Evolutionary conservation across 2,329 filamentous ascomycete species (phyloP).

Genomic region (Tolypocladium cylindrosporum): DNA sequence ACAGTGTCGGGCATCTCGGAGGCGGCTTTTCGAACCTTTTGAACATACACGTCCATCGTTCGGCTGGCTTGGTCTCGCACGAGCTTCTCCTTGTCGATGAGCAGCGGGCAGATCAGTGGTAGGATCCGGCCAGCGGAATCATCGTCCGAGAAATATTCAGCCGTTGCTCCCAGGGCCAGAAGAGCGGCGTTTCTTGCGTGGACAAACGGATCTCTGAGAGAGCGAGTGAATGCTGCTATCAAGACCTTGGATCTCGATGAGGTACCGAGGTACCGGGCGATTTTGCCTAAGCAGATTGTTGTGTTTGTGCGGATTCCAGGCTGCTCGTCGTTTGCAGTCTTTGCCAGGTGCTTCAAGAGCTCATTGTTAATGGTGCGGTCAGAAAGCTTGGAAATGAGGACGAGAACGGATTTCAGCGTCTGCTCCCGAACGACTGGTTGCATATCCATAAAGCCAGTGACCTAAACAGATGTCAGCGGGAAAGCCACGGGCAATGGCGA

Average conservation of each 20-base stretch:
- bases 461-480: constrained; percentile 33
- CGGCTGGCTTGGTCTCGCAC: constrained; percentile 88
- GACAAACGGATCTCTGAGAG: constrained; percentile 85
- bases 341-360: constrained; percentile 79
- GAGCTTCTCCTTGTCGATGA: constrained; percentile 93
- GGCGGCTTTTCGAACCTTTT: constrained; percentile 70
- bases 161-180: constrained; percentile 75
- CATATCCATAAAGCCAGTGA: constrained; percentile 88
- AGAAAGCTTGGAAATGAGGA: constrained; percentile 79
- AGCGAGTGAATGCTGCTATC: constrained; percentile 82
- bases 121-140: constrained; percentile 79
- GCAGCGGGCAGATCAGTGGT: constrained; percentile 69
- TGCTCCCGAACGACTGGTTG: constrained; percentile 90
- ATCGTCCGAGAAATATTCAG: constrained; percentile 79
- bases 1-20: constrained; percentile 70
- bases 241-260: constrained; percentile 81
- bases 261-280: constrained; percentile 76
- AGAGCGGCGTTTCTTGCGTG: constrained; percentile 86
- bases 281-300: constrained; percentile 93
- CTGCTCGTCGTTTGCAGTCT: constrained; percentile 95
- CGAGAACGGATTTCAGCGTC: constrained; percentile 87
- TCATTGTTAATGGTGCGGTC: constrained; percentile 93
- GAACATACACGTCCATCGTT: constrained; percentile 76
- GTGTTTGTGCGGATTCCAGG: constrained; percentile 96
- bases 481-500: background rate